Evolutionary conservation across 75 land plant genomes (phyloP).

Genomic region (Chamaecyparis obtusa): DNA sequence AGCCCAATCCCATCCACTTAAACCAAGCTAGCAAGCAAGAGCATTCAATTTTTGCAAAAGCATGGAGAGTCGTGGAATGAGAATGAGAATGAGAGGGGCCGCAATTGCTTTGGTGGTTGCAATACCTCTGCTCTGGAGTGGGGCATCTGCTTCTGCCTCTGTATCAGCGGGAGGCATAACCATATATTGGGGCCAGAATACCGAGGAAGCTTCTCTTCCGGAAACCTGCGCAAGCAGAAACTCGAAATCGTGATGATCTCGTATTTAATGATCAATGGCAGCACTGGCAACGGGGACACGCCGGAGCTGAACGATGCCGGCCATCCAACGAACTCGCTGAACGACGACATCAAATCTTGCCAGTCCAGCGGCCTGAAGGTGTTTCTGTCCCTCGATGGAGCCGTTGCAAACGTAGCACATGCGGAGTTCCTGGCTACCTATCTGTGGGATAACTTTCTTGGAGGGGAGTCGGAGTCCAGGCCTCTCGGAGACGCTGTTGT

Average conservation of each 20-base stretch:
- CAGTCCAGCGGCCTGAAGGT: conserved; percentile 42
- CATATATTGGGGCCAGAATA: conserved; percentile 32
- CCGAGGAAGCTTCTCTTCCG: conserved; percentile 23
- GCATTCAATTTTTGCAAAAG: too few species aligned
- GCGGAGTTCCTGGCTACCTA: conserved; percentile 27
- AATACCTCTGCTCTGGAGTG: too few species aligned
- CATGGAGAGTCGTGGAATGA: too few species aligned
- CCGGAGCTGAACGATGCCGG: conserved; percentile 51
- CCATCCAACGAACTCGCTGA: conserved; percentile 25
- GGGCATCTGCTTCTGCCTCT: neutral
- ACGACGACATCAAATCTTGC: conserved; percentile 28
- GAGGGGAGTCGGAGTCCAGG: conserved; percentile 26
- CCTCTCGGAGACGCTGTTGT: conserved; percentile 40
- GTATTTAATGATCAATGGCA: conserved; percentile 28
- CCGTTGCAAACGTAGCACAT: conserved; percentile 20
- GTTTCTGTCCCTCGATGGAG: conserved; percentile 37
- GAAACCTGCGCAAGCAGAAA: conserved; percentile 30
- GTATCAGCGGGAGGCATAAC: conserved; percentile 3
- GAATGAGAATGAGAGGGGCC: too few species aligned
- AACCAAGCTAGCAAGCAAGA: too few species aligned
- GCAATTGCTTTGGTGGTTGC: too few species aligned
- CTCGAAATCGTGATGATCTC: conserved; percentile 32
- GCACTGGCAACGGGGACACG: conserved; percentile 18
- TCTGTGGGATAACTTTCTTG: conserved; percentile 46
- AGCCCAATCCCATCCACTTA: too few species aligned